Base-by-base conservation (phyloP, 2,329 filamentous ascomycete genomes). In the Pseudogymnoascus sp. region DNA sequence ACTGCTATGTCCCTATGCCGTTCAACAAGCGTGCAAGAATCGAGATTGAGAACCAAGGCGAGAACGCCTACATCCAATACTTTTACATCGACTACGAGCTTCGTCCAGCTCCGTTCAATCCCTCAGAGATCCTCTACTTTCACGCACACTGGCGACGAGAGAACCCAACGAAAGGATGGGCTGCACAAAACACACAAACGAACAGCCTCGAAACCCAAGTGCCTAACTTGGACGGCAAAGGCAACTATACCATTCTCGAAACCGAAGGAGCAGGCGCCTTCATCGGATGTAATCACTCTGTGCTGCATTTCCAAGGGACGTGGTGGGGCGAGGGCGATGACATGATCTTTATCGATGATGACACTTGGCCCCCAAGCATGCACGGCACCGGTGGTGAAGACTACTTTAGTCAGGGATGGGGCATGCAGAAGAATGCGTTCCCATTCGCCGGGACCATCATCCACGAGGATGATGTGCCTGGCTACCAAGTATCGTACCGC, bases 21-120 rank as follows among this genome's bases (percentile, higher is more conserved):
- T 75, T 75, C 66, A 74, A 75, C 66, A 74, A 68, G 49, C 71
- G 70, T 9, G 73, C 73, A 7, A 71, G 73, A 36, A 73, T 75
- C 60, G 73, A 75, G 63, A 69, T 75, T 59, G 72, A 75, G 66
- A 75, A 75, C 62, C 72, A 75, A 62, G 69, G 69, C 65, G 69
- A 73, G 34, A 63, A 71, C 9, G 70, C 73, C 28, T 74, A 74
- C 63, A 65, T 75, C 62, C 73, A 75, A 60, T 75, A 74, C 63
- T 75, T 75, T 65, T 75, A 74, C 61, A 72, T 75, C 59, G 72
- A 75, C 67, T 75, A 75, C 63, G 72, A 74, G 63, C 68, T 75
- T 2, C 67, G 68, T 37, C 62, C 69, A 0, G 62, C 69, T 49
- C 69, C 70, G 3, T 46, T 46, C 42, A 63, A 70, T 23, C 69